Base-by-base conservation (phyloP, 345 rosid species). In the Erucastrum elatum region DNA sequence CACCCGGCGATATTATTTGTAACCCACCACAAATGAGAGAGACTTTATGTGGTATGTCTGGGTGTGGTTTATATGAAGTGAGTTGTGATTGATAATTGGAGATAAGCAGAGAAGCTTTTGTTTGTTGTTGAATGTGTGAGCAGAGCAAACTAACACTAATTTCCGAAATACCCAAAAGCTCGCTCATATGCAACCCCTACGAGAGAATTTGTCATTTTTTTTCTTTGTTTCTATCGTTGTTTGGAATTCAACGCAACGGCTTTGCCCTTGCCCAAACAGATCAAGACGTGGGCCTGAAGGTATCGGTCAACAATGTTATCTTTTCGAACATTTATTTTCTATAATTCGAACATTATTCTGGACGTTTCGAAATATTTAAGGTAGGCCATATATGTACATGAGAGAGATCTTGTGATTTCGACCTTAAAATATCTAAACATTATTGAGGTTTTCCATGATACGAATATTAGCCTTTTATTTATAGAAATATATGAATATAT, bases 1-100 rank as follows among this genome's bases (percentile, higher is more conserved):
- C 97, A 68, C 98, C 98, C 0, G 98, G 98, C 55, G 98, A 94
- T 80, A 92, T 92, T 98, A 88, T 92, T 76, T 91, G 98, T 81
- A 94, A 94, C 75, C 99, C 99, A 64, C 41, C 41, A 37, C 10
- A 37, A 37, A 37, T 37, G 90, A 87, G 75, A 10, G 4, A 34
- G 21, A 21, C 21, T 9, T 15, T 46, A 44, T 46, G 31, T 15
- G 46, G 46, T 39, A 12, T 55, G 35, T 31, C 21, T 69, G 34
- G 26, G 31, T 30, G 59, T 66, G 49, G 15, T 39, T 35, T 56
- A 31, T 58, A 27, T 13, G 41, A 35, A 7, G 46, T 9, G 46
- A 39, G 0, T 39, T 9, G 46, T 39, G 4, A 39, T 39, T 9
- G 46, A 39, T 39, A 3, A 39, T 39, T 39, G 46, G 46, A 39